phyloP scores from a whole-genome alignment of 805 yeast species.

The Lachancea sp. region DNA sequence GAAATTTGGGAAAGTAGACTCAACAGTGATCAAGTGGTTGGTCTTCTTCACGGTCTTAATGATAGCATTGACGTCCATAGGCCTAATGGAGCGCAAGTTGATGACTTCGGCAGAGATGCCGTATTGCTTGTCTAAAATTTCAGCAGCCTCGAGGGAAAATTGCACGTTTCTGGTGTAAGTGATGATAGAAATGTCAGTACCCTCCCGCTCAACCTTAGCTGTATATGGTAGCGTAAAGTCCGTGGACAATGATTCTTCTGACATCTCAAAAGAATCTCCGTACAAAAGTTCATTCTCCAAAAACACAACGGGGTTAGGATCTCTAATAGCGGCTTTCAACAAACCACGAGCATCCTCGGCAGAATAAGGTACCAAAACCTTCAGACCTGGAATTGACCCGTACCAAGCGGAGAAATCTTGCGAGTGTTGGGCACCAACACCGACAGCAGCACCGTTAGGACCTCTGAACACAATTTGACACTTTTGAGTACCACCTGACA shows the following conservation, averaged over 20 bases:
- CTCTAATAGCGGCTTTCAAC: conserved; percentile 93
- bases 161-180: conserved; percentile 89
- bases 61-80: conserved; percentile 84
- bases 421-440: conserved; percentile 99
- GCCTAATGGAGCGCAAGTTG: conserved; percentile 95
- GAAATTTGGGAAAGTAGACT: conserved; percentile 95
- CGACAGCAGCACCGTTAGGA: conserved; percentile 99
- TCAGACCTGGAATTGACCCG: conserved; percentile 95
- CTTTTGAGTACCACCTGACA: conserved; percentile 98
- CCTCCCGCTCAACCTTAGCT: conserved; percentile 92
- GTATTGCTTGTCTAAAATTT: conserved; percentile 71
- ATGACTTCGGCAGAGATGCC: conserved; percentile 89
- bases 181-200: conserved; percentile 83
- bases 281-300: conserved; percentile 93
- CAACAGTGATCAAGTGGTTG: conserved; percentile 91
- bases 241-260: conserved; percentile 81
- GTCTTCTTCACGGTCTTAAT: conserved; percentile 91
- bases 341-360: conserved; percentile 96
- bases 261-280: conserved; percentile 83
- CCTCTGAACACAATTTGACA: conserved; percentile 98
- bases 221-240: conserved; percentile 89
- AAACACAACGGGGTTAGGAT: conserved; percentile 95
- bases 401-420: conserved; percentile 98
- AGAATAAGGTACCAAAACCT: conserved; percentile 91
- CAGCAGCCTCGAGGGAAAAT: conserved; percentile 86